Evolutionary conservation across 1,139 yeast genomes (phyloP).

Genomic region (Geotrichum europaeum): DNA sequence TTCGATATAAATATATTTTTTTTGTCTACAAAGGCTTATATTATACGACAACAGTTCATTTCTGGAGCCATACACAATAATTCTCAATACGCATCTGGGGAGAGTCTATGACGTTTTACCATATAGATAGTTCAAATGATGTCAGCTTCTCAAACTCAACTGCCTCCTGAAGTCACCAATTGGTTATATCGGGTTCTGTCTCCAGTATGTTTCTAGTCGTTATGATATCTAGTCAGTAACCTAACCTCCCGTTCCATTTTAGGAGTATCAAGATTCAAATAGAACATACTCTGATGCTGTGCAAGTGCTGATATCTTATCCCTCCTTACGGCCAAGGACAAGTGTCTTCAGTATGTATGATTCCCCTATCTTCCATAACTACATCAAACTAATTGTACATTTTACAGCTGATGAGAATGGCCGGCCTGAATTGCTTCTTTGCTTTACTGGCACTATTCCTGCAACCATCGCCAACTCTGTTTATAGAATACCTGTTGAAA

Average conservation of each 20-base stretch:
- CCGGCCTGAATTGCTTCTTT: constrained; percentile 51
- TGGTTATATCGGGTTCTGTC: constrained; percentile 12
- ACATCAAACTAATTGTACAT: neutral
- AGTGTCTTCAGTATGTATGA: constrained; percentile 47
- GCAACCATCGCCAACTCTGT: constrained; percentile 31
- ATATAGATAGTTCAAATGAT: neutral
- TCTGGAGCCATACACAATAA: no score
- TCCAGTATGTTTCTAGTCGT: constrained; percentile 2
- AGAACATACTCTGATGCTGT: constrained; percentile 9
- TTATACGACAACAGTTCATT: no score
- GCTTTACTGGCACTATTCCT: constrained; percentile 55
- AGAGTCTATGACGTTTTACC: neutral
- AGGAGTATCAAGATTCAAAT: constrained; percentile 13
- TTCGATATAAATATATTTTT: neutral
- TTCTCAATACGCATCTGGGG: no score
- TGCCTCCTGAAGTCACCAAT: constrained; percentile 8
- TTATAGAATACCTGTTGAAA: constrained; percentile 52
- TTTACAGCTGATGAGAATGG: constrained; percentile 48
- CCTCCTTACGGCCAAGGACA: constrained; percentile 61
- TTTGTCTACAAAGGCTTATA: no score
- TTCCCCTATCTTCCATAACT: neutral
- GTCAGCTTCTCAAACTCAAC: constrained; percentile 2
- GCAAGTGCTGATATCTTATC: constrained; percentile 32
- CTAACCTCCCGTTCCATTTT: neutral
- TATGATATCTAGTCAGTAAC: neutral